Percentiles rank a stretch among this genome's conserved stretches.
These are phyloP conservation scores for Geranium rotundifolium DNA, from an alignment of 345 rosid species.

Conservation along the genomic window DNA sequence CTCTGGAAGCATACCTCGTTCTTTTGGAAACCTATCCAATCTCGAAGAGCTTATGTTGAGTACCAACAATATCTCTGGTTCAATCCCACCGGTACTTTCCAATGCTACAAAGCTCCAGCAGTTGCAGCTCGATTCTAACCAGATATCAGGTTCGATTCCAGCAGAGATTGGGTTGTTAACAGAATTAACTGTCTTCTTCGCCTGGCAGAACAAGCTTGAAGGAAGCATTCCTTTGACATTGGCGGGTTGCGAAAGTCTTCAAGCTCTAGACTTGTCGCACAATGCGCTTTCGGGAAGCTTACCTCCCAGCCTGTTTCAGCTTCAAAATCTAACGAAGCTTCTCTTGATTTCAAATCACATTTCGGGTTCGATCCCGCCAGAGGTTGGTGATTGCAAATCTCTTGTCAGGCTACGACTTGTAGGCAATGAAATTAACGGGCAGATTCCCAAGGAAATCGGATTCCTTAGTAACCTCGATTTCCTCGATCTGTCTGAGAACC, in stretches of 20 bases:
- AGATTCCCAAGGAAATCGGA: conserved; percentile 55
- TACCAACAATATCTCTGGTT: conserved; percentile 70
- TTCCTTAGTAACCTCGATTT: conserved; percentile 50
- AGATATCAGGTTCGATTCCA: conserved; percentile 64
- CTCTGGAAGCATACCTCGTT: conserved; percentile 58
- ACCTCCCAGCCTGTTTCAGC: conserved; percentile 56
- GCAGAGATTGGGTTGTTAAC: conserved; percentile 54
- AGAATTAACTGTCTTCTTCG: conserved; percentile 54
- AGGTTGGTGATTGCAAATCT: conserved; percentile 55
- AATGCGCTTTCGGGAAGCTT: conserved; percentile 59
- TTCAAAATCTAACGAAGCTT: conserved; percentile 60
- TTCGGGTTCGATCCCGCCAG: conserved; percentile 58
- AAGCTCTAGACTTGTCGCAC: conserved; percentile 60
- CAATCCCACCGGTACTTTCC: conserved; percentile 59
- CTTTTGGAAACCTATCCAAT: conserved; percentile 54
- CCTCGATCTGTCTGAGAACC: conserved; percentile 62
- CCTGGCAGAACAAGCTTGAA: conserved; percentile 70
- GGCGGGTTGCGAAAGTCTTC: conserved; percentile 49
- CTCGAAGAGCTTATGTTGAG: conserved; percentile 78
- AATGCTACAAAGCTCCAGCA: conserved; percentile 49
- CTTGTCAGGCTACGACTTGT: conserved; percentile 57
- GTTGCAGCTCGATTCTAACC: conserved; percentile 71
- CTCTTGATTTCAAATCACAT: conserved; percentile 60
- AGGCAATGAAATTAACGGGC: conserved; percentile 45
- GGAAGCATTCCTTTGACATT: conserved; percentile 60